Conservation (phyloP, 345 rosid species). For the Sapria himalayana region DNA sequence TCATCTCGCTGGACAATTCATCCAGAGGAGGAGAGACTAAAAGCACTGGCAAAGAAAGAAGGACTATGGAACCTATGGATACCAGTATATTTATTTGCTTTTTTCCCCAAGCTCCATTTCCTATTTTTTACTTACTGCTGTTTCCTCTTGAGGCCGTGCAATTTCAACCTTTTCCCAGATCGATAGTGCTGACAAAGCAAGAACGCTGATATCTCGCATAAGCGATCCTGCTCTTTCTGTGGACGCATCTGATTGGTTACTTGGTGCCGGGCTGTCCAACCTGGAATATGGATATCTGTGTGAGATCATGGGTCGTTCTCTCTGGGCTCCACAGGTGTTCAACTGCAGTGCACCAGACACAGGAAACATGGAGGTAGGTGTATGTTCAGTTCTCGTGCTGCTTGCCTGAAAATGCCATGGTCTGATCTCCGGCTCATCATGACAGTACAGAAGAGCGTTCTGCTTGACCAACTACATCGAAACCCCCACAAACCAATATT, state of each 20-base stretch:
- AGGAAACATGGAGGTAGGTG: slow-evolving; percentile 99
- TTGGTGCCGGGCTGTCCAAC: slow-evolving; percentile 91
- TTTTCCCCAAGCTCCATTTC: slow-evolving; percentile 6
- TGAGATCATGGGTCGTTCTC: slow-evolving; percentile 91
- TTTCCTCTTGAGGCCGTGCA: not conserved
- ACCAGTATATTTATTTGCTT: slow-evolving; percentile 32
- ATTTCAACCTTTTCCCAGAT: slow-evolving; percentile 26
- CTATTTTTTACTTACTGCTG: not conserved
- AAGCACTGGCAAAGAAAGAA: slow-evolving; percentile 71
- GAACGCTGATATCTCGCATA: slow-evolving; percentile 30
- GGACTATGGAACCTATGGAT: slow-evolving; percentile 85
- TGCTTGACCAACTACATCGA: too few relatives aligned
- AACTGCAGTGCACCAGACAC: slow-evolving; percentile 98
- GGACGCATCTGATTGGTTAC: slow-evolving; percentile 21
- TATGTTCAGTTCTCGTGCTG: too few relatives aligned
- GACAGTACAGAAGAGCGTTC: too few relatives aligned
- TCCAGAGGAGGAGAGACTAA: slow-evolving; percentile 81
- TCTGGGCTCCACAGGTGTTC: slow-evolving; percentile 93
- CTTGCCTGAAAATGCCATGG: too few relatives aligned
- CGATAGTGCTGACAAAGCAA: slow-evolving; percentile 79
- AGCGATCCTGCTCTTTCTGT: slow-evolving; percentile 12
- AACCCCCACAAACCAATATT: too few relatives aligned
- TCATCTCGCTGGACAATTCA: slow-evolving; percentile 63
- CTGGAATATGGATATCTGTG: slow-evolving; percentile 91
- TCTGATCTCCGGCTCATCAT: too few relatives aligned